Evolutionary conservation across 768 basidiomycete species (phyloP), one percentile per base, ranked within the genome.

Genomic region (Lactarius trivialis): DNA sequence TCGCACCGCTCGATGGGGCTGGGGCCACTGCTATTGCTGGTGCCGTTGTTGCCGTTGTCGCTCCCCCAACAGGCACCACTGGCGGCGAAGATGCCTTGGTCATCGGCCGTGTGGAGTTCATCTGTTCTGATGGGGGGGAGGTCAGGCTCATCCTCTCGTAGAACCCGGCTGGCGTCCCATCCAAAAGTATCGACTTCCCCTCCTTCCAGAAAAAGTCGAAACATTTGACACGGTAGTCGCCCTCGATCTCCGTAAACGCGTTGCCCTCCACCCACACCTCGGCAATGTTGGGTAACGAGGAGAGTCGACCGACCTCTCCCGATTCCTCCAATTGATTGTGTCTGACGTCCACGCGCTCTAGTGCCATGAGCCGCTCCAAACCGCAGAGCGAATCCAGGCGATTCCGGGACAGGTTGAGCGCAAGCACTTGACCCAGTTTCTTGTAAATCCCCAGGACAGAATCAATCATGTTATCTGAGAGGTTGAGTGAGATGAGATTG

Each of bases 401-500:
- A 70, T 98, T 98, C 58, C 81, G 78, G 1, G 90, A 82, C 19
- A 98, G 79, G 73, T 96, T 93, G 68, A 98, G 78, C 7, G 81
- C 78, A 19, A 86, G 77, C 28, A 97, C 79, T 64, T 87, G 85
- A 1, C 91, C 91, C 39, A 98, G 81, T 56, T 85, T 83, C 39
- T 82, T 82, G 70, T 93, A 90, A 61, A 97, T 91, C 32, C 91
- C 89, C 4, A 94, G 82, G 19, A 98, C 88, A 19, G 95, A 94
- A 72, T 96, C 93, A 67, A 99, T 93, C 84, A 99, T 92, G 76
- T 99, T 99, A 73, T 95, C 89, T 17, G 91, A 81, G n/a, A 99
- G 83, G 74, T 97, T 95, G 68, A 99, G 86, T n/a, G 89, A 91
- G 58, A 85, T 74, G 56, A 99, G 88, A 65, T 86, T 89, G 69